These are phyloP conservation scores for Colletotrichum costaricense DNA, from an alignment of 2,329 filamentous ascomycete species.

Conservation along the genomic window DNA sequence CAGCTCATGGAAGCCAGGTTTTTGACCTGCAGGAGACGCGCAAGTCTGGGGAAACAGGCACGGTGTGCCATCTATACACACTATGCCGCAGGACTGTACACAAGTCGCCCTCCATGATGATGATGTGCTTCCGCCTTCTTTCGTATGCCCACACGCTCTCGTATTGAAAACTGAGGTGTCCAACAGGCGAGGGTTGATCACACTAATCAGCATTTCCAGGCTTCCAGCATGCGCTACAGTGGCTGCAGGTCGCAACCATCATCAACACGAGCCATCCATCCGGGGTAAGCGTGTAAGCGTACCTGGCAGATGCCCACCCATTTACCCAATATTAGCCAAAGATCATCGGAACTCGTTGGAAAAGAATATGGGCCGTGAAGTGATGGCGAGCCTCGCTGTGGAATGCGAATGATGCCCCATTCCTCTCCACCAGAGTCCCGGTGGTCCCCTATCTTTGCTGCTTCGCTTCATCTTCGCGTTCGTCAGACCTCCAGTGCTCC, in stretches of 20 bases:
- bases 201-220: conserved; percentile 11
- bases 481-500: neutral
- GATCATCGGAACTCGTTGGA: neutral
- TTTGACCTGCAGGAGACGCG: conserved; percentile 1
- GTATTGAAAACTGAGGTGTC: conserved; percentile 14
- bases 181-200: neutral
- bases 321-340: conserved; percentile 14
- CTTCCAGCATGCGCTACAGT: conserved; percentile 19
- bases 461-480: neutral
- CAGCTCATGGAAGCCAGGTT: conserved; percentile 11
- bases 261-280: conserved; percentile 32
- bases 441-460: neutral
- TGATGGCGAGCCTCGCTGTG: conserved; percentile 3
- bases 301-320: conserved; percentile 25
- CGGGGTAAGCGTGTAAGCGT: conserved; percentile 13
- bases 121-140: neutral
- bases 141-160: neutral
- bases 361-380: conserved; percentile 21
- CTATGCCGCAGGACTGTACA: neutral
- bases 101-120: neutral
- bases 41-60: neutral
- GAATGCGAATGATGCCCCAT: conserved; percentile 23
- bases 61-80: neutral
- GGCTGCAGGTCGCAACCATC: conserved; percentile 30
- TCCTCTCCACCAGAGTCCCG: neutral